These are phyloP conservation scores for Trichoderma atrobrunneum DNA, from an alignment of 2,329 filamentous ascomycete genomes.

Conservation along the genomic window DNA sequence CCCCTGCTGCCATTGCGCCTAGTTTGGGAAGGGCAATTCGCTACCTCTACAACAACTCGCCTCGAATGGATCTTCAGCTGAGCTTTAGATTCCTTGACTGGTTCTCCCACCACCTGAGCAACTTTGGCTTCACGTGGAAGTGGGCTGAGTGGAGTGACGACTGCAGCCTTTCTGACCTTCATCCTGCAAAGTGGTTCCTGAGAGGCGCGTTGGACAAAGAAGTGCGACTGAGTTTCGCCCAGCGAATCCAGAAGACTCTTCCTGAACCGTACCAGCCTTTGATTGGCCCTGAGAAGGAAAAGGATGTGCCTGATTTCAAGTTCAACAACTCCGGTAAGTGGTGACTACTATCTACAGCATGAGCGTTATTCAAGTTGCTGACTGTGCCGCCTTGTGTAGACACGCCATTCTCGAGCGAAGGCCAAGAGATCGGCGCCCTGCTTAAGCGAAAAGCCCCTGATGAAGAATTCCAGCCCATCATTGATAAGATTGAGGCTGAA, in stretches of 20 bases:
- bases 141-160: slow-evolving; percentile 97
- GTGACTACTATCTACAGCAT: slow-evolving; percentile 21
- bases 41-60: slow-evolving; percentile 79
- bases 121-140: slow-evolving; percentile 99
- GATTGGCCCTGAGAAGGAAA: slow-evolving; percentile 84
- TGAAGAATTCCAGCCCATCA: slow-evolving; percentile 78
- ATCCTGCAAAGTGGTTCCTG: slow-evolving; percentile 93
- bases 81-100: slow-evolving; percentile 88
- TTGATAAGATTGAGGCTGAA: slow-evolving; percentile 77
- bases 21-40: slow-evolving; percentile 90
- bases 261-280: slow-evolving; percentile 78
- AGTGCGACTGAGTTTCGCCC: slow-evolving; percentile 92
- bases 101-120: slow-evolving; percentile 97
- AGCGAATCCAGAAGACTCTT: slow-evolving; percentile 90
- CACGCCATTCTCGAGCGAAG: slow-evolving; percentile 79
- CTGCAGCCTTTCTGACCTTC: slow-evolving; percentile 68
- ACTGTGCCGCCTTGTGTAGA: slow-evolving; percentile 44
- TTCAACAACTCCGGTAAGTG: slow-evolving; percentile 70
- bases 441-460: slow-evolving; percentile 82
- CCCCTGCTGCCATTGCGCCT: slow-evolving; percentile 92
- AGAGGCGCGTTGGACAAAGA: slow-evolving; percentile 90
- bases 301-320: slow-evolving; percentile 95
- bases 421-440: slow-evolving; percentile 74
- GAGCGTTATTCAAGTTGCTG: not conserved
- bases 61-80: slow-evolving; percentile 83